These are phyloP conservation scores for Bacidia rubella DNA, from an alignment of 495 filamentous ascomycete species.

Conservation along the genomic window DNA sequence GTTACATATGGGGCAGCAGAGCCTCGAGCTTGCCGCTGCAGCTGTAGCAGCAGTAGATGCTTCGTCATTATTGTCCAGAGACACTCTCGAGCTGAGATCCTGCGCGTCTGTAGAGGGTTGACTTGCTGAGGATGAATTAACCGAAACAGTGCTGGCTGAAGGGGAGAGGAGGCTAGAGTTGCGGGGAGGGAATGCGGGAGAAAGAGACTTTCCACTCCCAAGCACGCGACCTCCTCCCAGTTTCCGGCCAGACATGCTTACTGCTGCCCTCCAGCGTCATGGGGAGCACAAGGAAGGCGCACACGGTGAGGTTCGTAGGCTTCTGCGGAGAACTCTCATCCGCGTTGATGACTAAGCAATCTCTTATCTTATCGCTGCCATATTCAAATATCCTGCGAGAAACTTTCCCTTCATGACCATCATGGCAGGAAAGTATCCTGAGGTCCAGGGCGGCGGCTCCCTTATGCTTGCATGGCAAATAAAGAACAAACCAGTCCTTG, in stretches of 20 bases:
- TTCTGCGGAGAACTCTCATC: background rate
- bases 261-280: background rate
- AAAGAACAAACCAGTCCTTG: constrained; percentile 65
- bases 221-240: constrained; percentile 82
- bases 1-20: constrained; percentile 89
- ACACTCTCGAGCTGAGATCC: constrained; percentile 45
- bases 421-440: constrained; percentile 55
- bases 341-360: background rate
- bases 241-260: constrained; percentile 64
- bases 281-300: background rate
- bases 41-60: constrained; percentile 35
- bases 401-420: background rate
- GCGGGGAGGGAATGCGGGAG: constrained; percentile 47
- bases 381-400: background rate
- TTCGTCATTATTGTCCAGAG: constrained; percentile 37
- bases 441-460: constrained; percentile 78
- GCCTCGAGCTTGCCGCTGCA: constrained; percentile 43
- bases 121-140: constrained; percentile 48
- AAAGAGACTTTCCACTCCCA: constrained; percentile 64
- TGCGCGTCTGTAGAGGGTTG: constrained; percentile 43
- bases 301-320: background rate
- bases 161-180: constrained; percentile 43
- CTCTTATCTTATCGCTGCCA: background rate
- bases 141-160: constrained; percentile 44
- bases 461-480: constrained; percentile 92